These are phyloP conservation scores for Mycena chlorophos DNA, from an alignment of 768 basidiomycete species.

Conservation along the genomic window DNA sequence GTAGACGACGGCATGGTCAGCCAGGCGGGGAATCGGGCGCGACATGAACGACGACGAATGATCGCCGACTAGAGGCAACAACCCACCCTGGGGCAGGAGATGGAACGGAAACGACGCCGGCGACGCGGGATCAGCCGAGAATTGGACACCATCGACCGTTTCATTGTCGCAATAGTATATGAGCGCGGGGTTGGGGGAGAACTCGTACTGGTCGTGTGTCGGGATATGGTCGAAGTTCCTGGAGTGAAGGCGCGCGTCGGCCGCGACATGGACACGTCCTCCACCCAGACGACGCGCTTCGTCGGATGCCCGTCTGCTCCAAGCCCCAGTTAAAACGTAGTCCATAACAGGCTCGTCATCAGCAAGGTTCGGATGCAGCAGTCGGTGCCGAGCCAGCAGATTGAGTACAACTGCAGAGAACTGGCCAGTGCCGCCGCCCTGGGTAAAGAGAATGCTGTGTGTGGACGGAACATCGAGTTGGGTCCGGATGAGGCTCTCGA, in stretches of 20 bases:
- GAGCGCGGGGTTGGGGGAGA: constrained; percentile 80
- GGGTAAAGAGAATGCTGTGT: constrained; percentile 87
- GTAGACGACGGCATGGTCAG: constrained; percentile 90
- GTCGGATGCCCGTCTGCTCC: constrained; percentile 83
- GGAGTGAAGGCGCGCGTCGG: constrained; percentile 64
- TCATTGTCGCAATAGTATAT: constrained; percentile 99
- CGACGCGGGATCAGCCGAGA: constrained; percentile 54
- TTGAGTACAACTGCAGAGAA: constrained; percentile 93
- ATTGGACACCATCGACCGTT: constrained; percentile 95
- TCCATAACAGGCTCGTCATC: constrained; percentile 67
- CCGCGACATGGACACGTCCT: constrained; percentile 65
- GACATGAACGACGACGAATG: constrained; percentile 98
- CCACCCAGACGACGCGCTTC: constrained; percentile 76
- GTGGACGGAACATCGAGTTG: constrained; percentile 82
- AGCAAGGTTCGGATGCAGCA: constrained; percentile 61
- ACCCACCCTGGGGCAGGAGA: constrained; percentile 53
- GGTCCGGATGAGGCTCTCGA: constrained; percentile 66
- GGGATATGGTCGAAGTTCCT: constrained; percentile 81
- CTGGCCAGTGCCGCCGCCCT: constrained; percentile 91
- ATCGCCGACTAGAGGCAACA: constrained; percentile 87
- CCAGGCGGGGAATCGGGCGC: constrained; percentile 82
- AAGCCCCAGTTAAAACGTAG: constrained; percentile 91
- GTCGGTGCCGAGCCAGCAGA: constrained; percentile 81
- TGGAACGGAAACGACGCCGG: constrained; percentile 82
- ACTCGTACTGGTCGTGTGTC: constrained; percentile 65